Percentiles rank a stretch among this genome's conserved stretches.
Evolutionary conservation across 2,329 filamentous ascomycete genomes (phyloP).

Genomic region (Phoma sp.): DNA sequence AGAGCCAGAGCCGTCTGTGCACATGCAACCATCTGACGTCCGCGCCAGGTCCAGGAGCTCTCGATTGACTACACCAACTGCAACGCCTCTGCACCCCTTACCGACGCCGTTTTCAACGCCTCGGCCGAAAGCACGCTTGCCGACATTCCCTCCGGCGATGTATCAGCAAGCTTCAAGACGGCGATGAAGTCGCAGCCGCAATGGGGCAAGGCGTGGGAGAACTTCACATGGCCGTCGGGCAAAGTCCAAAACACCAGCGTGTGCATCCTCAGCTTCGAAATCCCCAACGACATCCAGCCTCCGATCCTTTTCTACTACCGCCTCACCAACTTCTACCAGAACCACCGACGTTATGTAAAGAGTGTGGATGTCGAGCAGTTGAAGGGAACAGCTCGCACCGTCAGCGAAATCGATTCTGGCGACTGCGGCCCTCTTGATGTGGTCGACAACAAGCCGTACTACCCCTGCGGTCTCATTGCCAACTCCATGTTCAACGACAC

Average conservation of each 20-base stretch:
- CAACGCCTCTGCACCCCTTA: slow-evolving; percentile 60
- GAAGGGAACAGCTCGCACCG: slow-evolving; percentile 71
- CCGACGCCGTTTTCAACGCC: slow-evolving; percentile 25
- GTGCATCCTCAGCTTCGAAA: slow-evolving; percentile 79
- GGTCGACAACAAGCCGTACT: slow-evolving; percentile 71
- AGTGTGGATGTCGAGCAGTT: slow-evolving; percentile 86
- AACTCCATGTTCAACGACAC: slow-evolving; percentile 98
- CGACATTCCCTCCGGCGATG: slow-evolving; percentile 64
- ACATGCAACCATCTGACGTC: slow-evolving; percentile 20
- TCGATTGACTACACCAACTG: slow-evolving; percentile 90
- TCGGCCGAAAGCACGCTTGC: slow-evolving; percentile 44
- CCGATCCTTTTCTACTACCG: slow-evolving; percentile 95
- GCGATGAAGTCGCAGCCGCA: slow-evolving; percentile 43
- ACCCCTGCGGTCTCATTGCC: slow-evolving; percentile 93
- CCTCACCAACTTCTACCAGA: slow-evolving; percentile 98
- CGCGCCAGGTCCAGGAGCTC: slow-evolving; percentile 81
- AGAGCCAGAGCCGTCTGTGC: slow-evolving; percentile 33
- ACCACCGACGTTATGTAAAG: slow-evolving; percentile 94
- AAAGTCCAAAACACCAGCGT: slow-evolving; percentile 50
- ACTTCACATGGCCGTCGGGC: slow-evolving; percentile 45
- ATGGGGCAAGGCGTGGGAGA: slow-evolving; percentile 46
- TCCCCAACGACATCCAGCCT: slow-evolving; percentile 79
- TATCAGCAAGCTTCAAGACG: slow-evolving; percentile 76
- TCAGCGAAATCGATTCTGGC: slow-evolving; percentile 68
- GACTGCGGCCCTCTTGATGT: slow-evolving; percentile 75